Base-by-base conservation (phyloP, 768 basidiomycete genomes). In the Tylopilus balloui region DNA sequence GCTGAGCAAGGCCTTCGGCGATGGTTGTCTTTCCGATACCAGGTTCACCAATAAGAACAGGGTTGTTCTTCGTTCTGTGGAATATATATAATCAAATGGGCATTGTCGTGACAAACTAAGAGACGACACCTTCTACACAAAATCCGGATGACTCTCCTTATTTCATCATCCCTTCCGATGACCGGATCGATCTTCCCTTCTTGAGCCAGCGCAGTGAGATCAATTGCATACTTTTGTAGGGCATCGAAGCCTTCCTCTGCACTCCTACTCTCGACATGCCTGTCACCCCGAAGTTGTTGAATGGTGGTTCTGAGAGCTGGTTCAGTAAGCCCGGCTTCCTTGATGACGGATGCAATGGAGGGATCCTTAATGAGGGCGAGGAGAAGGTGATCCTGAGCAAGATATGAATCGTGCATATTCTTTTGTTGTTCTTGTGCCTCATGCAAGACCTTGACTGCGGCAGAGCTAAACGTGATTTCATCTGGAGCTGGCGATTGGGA, bases 1-100 rank as follows among this genome's bases (percentile, higher is more conserved):
- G 83, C 64, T 95, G 94, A 0, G 95, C 94, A 6, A 99, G 83
- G 34, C 92, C 93, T 74, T 99, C 95, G 6, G 85, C 92, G 45
- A 97, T 89, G 20, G 92, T 83, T 1, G 94, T 96, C 72, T 99
- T 99, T 4, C 95, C 95, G 20, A 95, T 92, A 66, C 95, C 88
- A 40, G 88, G 89, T 69, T 91, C 92, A 53, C 93, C 94, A 58
- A 98, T 92, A 21, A 97, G 81, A 34, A 96, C 91, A n/a, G 95
- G 92, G 60, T 95, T 96, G 63, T 93, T 94, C 69, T 97, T 97
- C 3, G 92, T 96, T 63, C 94, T 87, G 41, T n/a, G 2, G 4
- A 21, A 28, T 7, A 23, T 4, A 25, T 25, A 37, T 9, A 3
- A 47, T 70, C 27, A 66, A n/a, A 54, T 7, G 28, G 5, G 15